These are phyloP conservation scores for Vitis labrusca DNA, from an alignment of 164 flowering plant species.

Conservation along the genomic window DNA sequence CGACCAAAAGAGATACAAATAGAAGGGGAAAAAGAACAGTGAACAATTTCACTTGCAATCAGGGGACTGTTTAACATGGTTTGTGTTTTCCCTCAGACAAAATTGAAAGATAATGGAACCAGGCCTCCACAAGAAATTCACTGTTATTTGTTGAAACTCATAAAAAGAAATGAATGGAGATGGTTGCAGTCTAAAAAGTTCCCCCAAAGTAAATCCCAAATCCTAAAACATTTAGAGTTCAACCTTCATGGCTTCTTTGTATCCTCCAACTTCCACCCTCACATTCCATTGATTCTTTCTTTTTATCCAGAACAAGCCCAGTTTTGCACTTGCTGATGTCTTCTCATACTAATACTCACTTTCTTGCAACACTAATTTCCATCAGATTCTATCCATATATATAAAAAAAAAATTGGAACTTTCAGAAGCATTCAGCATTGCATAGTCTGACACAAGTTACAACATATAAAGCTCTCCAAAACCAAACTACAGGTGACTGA, in stretches of 20 bases:
- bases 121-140: neutral
- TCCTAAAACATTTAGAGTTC: slow-evolving; percentile 1
- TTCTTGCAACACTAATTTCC: neutral
- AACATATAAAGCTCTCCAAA: too few species aligned
- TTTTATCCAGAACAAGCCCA: neutral
- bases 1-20: too few species aligned
- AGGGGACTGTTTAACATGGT: too few species aligned
- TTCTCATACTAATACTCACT: neutral
- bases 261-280: neutral
- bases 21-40: too few species aligned
- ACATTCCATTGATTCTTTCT: neutral
- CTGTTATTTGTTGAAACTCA: neutral
- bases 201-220: neutral
- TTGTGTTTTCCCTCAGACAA: too few species aligned
- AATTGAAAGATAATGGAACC: too few species aligned
- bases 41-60: too few species aligned
- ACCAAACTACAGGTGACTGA: too few species aligned
- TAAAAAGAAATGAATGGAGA: neutral
- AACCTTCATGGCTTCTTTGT: neutral
- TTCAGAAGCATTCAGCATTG: neutral
- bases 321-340: neutral
- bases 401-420: neutral
- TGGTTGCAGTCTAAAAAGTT: neutral
- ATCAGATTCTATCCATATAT: neutral
- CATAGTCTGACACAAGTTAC: neutral